Evolutionary conservation across 306 rosid species (phyloP).

Genomic region (Dalbergia cochinchinensis): DNA sequence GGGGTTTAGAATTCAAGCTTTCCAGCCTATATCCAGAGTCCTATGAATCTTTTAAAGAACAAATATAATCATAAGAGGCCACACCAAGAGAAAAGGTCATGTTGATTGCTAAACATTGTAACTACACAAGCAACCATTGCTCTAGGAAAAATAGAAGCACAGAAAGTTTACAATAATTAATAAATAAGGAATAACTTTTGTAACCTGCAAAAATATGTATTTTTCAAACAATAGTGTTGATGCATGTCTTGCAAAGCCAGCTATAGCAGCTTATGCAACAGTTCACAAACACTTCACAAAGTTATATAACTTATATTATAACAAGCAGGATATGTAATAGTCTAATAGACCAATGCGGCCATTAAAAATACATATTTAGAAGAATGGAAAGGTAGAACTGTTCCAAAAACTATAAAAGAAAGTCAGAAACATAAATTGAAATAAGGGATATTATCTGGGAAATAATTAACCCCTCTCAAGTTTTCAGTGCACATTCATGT

Average conservation of each 20-base stretch:
- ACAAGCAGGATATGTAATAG: neutral
- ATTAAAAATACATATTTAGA: neutral
- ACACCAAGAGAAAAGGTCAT: neutral
- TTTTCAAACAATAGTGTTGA: neutral
- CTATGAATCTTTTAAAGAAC: neutral
- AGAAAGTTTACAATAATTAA: neutral
- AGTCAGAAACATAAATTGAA: neutral
- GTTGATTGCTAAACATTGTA: neutral
- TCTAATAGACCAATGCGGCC: neutral
- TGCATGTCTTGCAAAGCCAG: neutral
- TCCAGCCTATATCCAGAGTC: neutral
- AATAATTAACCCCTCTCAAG: neutral
- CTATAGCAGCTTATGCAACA: neutral
- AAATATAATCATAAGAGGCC: neutral
- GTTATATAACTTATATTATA: constrained; percentile 12
- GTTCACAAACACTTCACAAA: neutral
- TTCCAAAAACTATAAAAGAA: neutral
- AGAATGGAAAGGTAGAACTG: neutral
- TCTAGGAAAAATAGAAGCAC: neutral
- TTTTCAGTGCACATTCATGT: neutral
- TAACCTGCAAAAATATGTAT: neutral
- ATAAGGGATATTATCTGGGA: neutral
- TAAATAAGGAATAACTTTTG: neutral
- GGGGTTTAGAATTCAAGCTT: constrained; percentile 8
- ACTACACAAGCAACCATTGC: neutral